Base-by-base conservation (phyloP, 2,329 filamentous ascomycete genomes). In the Penicillium sp. region DNA sequence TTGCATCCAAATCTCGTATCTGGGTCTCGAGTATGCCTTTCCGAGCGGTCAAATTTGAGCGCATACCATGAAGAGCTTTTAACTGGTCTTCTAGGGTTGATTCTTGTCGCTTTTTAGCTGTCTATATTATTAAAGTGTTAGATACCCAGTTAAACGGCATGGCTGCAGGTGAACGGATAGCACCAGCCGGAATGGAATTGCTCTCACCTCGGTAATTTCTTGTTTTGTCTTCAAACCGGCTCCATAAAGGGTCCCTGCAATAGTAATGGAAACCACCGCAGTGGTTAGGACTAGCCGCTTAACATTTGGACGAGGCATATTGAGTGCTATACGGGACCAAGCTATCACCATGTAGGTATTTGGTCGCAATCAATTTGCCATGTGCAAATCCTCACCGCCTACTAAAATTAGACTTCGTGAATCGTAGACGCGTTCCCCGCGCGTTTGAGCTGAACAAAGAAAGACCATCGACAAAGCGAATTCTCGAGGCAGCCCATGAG, bases 211-310 rank as follows among this genome's bases (percentile, higher is more conserved):
- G 51, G 76, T 74, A 35, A 74, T 68, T 46, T 85, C 79, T 58
- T 78, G 73, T 30, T 77, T 70, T 3, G 76, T 79, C 67, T 85
- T 85, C 56, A 86, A 59, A 7, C 79, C 78, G 18, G 84, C 84
- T 23, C 84, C 84, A 61, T 84, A 86, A 57, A 81, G 76, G 5
- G 82, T 77, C 47, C 84, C 84, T 1, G 78, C 78, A 7, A 80
- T 79, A 1, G 83, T 84, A 43, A 84, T 78, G 14, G 80, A 77
- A 9, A 81, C 77, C 16, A 86, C 77, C 3, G 79, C 76, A 34
- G 75, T 78, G 1, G 84, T 83, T 61, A 84, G 67, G 16, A 84
- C 73, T 53, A 81, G 73, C 14, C 80, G 76, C 27, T 80, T 76
- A 7, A 81, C 59, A 51, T 72, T 75, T 27, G 68, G 67, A 29